Evolutionary conservation across 768 basidiomycete genomes (phyloP).

Genomic region (Podaxis sp.): DNA sequence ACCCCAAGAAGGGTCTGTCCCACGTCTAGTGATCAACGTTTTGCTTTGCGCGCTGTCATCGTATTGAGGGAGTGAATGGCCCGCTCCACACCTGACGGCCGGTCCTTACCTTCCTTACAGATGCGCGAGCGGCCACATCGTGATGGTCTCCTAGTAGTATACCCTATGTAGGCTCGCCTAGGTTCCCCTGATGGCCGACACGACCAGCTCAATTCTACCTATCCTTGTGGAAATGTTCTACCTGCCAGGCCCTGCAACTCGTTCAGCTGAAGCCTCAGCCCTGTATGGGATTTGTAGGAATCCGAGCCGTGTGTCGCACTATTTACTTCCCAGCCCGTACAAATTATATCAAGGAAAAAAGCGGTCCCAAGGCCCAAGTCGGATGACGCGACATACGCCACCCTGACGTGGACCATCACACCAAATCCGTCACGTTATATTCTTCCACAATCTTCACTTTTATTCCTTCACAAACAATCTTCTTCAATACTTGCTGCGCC

Average conservation of each 20-base stretch:
- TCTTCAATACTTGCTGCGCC: not conserved
- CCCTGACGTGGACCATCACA: not conserved
- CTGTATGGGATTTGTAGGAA: not conserved
- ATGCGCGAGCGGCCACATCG: not conserved
- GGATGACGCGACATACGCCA: not conserved
- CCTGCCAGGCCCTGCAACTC: not conserved
- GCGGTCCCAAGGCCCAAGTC: not conserved
- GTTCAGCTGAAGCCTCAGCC: not conserved
- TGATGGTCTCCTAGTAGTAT: not conserved
- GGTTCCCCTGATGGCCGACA: constrained; percentile 1
- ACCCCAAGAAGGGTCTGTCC: not conserved
- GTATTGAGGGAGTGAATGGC: not conserved
- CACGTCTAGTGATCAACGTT: not conserved
- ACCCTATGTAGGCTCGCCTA: not conserved
- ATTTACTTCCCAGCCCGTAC: not conserved
- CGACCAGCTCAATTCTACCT: not conserved
- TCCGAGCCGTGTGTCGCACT: not conserved
- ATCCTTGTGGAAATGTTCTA: not conserved
- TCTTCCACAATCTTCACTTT: not conserved
- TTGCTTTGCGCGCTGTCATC: constrained; percentile 4
- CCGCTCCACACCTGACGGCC: not conserved
- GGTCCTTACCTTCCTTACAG: constrained; percentile 7
- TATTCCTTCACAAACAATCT: not conserved
- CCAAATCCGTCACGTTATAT: not conserved
- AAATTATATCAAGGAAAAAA: not conserved